These are phyloP conservation scores for Phytophthora pinifolia DNA, from an alignment of 352 stramenopile genomes.

Conservation along the genomic window DNA sequence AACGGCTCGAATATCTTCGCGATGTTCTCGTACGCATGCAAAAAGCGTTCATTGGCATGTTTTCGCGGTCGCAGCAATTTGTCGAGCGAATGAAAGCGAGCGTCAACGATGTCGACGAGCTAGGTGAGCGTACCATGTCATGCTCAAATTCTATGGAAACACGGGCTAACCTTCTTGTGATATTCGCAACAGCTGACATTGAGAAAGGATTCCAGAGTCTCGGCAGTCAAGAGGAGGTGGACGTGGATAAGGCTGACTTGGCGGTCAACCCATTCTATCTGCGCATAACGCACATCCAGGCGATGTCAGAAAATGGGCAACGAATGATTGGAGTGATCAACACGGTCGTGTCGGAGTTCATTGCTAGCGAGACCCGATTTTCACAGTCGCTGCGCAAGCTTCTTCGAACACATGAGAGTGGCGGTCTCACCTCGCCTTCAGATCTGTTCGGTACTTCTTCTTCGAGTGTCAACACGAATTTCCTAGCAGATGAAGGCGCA, in stretches of 20 bases:
- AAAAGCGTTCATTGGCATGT: slow-evolving; percentile 51
- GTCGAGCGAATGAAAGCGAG: slow-evolving; percentile 55
- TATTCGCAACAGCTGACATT: slow-evolving; percentile 54
- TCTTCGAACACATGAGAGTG: slow-evolving; percentile 51
- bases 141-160: not conserved
- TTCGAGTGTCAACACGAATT: slow-evolving; percentile 28
- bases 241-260: slow-evolving; percentile 49
- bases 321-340: slow-evolving; percentile 56
- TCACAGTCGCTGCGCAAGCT: slow-evolving; percentile 54
- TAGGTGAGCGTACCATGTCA: slow-evolving; percentile 42
- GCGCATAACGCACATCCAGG: slow-evolving; percentile 67
- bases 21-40: slow-evolving; percentile 72
- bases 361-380: slow-evolving; percentile 56
- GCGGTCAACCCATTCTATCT: slow-evolving; percentile 63
- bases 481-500: slow-evolving; percentile 42
- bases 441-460: slow-evolving; percentile 47
- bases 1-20: slow-evolving; percentile 79
- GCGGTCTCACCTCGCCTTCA: slow-evolving; percentile 21
- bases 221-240: slow-evolving; percentile 39
- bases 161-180: not conserved
- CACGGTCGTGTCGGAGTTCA: slow-evolving; percentile 55
- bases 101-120: slow-evolving; percentile 56
- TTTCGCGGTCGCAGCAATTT: slow-evolving; percentile 43
- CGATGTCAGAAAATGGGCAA: slow-evolving; percentile 66
- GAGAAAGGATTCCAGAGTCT: slow-evolving; percentile 71